Evolutionary conservation across 2,329 filamentous ascomycete species (phyloP), one percentile per base, ranked within the genome.

Genomic region (Lachnellula suecica): DNA sequence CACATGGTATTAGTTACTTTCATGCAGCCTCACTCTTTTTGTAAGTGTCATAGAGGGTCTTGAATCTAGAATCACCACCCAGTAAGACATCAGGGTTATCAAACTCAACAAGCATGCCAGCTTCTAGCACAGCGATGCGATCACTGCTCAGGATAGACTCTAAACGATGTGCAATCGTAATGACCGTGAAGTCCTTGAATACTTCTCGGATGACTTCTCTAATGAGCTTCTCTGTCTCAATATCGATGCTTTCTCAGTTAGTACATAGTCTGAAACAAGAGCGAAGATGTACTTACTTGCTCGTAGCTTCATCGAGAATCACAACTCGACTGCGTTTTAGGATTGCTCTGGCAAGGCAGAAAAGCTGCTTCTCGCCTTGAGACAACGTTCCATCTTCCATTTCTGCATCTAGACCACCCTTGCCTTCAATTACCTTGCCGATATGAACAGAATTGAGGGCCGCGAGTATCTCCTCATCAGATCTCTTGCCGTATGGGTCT

Each of bases 371-470:
- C 52, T 79, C 71, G 1, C 76, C 76, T 17, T 72, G 70, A 0
- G 73, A 77, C 7, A 74, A 44, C 19, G 34, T 47, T 29, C 48
- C 38, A 7, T 10, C 13, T 9, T 41, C 29, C 15, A 49, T 34
- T 6, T n/a, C 10, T 7, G 13, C 46, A 19, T 49, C 41, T 7
- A 49, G 46, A 25, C 46, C 47, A 89, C 64, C 54, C 10, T 40
- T 37, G 13, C 20, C 23, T 5, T 24, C 10, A 10, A 56, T 17
- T n/a, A 23, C 46, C 15, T n/a, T 2, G 49, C 54, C 50, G 22
- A 57, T 41, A 13, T 38, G 91, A 11, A 97, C 92, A 20, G 90
- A 84, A 52, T 88, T 84, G 2, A 97, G 81, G 0, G 89, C 88
- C 3, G 82, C 83, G 68, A 94, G 96, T 42, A 97, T 87, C 59